phyloP scores from a whole-genome alignment of 306 rosid genomes.

The Oemleria cerasiformis region DNA sequence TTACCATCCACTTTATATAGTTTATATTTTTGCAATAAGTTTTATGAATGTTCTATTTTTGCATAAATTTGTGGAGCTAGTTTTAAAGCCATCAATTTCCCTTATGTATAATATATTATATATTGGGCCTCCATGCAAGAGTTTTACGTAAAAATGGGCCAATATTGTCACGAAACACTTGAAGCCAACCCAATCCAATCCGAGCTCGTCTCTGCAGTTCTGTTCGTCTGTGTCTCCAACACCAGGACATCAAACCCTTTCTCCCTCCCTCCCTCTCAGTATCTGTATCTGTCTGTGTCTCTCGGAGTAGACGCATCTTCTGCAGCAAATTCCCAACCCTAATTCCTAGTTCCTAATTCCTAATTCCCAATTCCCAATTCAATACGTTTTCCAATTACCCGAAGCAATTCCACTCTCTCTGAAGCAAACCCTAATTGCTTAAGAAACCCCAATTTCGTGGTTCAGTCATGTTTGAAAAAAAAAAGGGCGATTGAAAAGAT shows the following conservation, averaged over 20 bases:
- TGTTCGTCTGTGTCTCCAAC: slow-evolving; percentile 1
- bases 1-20: too few relatives aligned
- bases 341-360: not conserved
- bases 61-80: too few relatives aligned
- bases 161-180: not conserved
- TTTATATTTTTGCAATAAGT: too few relatives aligned
- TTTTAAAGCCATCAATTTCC: too few relatives aligned
- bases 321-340: too few relatives aligned
- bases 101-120: too few relatives aligned
- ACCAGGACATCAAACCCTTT: not conserved
- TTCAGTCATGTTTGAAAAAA: not conserved
- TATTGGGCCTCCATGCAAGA: not conserved
- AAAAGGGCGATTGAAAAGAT: not conserved
- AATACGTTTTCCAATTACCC: not conserved
- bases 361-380: not conserved
- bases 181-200: not conserved
- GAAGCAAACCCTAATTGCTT: slow-evolving; percentile 1
- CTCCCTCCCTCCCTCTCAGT: not conserved
- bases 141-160: not conserved
- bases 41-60: too few relatives aligned
- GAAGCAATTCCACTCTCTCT: not conserved
- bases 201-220: not conserved
- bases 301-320: not conserved
- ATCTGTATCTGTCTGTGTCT: not conserved
- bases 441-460: slow-evolving; percentile 5